Base-by-base conservation (phyloP, 2,329 filamentous ascomycete species). In the Orbilia javanica region DNA sequence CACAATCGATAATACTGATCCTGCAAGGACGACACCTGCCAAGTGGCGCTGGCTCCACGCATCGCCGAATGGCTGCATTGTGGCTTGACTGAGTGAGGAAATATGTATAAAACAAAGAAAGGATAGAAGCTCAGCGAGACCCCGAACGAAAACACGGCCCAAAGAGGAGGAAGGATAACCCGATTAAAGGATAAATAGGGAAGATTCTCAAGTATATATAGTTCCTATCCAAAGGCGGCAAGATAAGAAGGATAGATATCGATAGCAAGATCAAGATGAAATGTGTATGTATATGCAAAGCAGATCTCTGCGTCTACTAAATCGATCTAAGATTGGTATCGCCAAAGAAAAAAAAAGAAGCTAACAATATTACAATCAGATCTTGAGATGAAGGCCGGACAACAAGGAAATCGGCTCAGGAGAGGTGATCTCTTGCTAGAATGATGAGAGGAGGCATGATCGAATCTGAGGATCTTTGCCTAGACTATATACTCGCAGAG, bases 1-100 rank as follows among this genome's bases (percentile, higher is more conserved):
- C 22, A 67, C 66, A 55, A 77, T 77, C 18, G 73, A 77, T 29
- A 77, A 15, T 4, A 77, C 67, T 7, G 73, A 77, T 15, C 73
- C 73, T 11, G 67, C 60, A 6, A 77, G 57, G 15, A 77, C 66
- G 15, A 77, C 73, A 27, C 66, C 66, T 2, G 73, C 73, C 22
- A 77, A 22, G 52, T 77, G 73, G 25, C 25, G 48, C 48, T 77
- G 44, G 29, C 73, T 66, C 67, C 72, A 76, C 13, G 71, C 50
- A 29, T 75, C 63, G 4, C 36, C 34, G 44, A 75, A 73, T 27
- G 69, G 60, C 50, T 73, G 36, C 69, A 73, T 73, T 52, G 36
- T 39, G 50, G 29, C 22, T 64, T 18, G 13, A 44, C 15, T 25
- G 34, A 60, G 15, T 6, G 1, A 10, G 27, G 36, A 20, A 44